Base-by-base conservation (phyloP, 169 alveolate genomes). In the Eimeria falciformis region DNA sequence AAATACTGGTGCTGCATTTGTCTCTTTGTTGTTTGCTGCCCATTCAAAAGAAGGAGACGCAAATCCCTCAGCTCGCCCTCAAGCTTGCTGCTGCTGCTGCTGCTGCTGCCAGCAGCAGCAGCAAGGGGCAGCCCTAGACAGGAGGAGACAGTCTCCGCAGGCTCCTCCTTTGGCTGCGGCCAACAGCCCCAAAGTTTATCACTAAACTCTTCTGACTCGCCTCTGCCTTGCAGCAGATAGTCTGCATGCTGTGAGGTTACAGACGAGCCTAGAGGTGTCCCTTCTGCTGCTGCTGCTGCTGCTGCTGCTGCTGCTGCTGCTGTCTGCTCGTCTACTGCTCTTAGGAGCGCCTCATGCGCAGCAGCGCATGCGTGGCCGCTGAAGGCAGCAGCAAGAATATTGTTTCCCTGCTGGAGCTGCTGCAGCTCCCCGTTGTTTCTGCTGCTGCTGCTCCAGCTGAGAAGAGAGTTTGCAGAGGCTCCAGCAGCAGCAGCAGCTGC, bases 351-450 rank as follows among this genome's bases (percentile, higher is more conserved):
- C 33, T 23, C 77, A 5, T 2, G 6, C 12, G 43, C 77, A 17
- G 77, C 77, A 66, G 45, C 33, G 21, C 82, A 23, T 11, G 18
- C 82, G 29, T 55, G 45, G 14, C 50, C 17, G 23, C 50, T 50
- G 23, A 29, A 21, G 14, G 29, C 82, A 12, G 82, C 82, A 40
- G 82, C 50, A 12, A 25, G 82, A 3, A 33, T 6, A 18, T 71
- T 55, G 29, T 71, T 33, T 9, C 27, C 58, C 82, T 71, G 82
- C 62, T 50, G 62, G 14, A 50, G 62, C 82, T 71, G 58, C 82
- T 71, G 82, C 82, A 37, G 82, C 82, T 71, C 58, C 82, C 40
- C 40, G 56, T 29, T 6, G 5, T 7, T 3, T 6, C 58, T 25
- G 29, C 50, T 27, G 14, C 46, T 14, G 12, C 78, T 11, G 17